Evolutionary conservation across 1,284 basidiomycete species (phyloP).

Genomic region (Anthracocystis walkeri): DNA sequence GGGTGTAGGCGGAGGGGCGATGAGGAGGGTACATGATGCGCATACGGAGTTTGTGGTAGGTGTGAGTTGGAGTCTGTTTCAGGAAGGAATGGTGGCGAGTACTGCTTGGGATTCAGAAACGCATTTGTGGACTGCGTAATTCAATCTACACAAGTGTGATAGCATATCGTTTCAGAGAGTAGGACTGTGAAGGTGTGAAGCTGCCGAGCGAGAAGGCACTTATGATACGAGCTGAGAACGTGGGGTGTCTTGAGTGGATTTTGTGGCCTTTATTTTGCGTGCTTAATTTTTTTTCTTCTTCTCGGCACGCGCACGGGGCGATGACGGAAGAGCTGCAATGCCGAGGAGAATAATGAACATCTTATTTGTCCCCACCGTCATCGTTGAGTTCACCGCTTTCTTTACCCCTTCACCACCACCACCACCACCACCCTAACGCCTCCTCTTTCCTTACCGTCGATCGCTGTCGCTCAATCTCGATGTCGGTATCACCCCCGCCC

Average conservation of each 20-base stretch:
- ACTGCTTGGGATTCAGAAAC: conserved; percentile 90
- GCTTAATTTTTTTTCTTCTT: neutral
- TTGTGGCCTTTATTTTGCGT: neutral
- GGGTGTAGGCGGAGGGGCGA: conserved; percentile 59
- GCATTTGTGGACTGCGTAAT: conserved; percentile 74
- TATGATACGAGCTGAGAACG: neutral
- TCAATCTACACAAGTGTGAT: too few relatives aligned
- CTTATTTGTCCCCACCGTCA: neutral
- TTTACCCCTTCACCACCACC: neutral
- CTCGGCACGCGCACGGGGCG: neutral
- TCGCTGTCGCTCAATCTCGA: neutral
- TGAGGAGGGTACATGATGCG: conserved; percentile 78
- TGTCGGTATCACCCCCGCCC: conserved; percentile 24
- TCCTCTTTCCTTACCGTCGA: neutral
- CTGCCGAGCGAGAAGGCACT: neutral
- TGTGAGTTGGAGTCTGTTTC: conserved; percentile 83
- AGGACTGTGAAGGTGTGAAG: neutral
- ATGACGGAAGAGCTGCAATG: conserved; percentile 3
- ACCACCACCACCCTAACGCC: neutral
- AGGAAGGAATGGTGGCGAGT: conserved; percentile 84
- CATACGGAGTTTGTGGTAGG: conserved; percentile 97
- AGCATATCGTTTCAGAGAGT: too few relatives aligned
- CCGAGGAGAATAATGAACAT: neutral
- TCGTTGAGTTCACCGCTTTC: neutral
- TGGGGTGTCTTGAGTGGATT: neutral